These are phyloP conservation scores for Pythium chondricola DNA, from an alignment of 352 stramenopile species.

Conservation along the genomic window DNA sequence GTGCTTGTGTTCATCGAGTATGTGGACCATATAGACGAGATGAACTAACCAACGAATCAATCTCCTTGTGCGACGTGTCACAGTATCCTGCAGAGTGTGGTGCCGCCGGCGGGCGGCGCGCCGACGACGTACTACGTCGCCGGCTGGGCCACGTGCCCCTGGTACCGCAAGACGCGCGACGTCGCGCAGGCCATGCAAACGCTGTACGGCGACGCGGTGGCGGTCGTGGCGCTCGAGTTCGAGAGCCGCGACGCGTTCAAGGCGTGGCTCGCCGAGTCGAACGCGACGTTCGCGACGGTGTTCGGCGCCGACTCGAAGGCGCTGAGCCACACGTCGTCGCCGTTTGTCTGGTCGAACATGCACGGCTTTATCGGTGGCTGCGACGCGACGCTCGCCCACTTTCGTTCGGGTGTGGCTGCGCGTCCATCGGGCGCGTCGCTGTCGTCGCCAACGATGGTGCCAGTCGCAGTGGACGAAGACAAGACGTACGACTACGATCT, in stretches of 20 bases:
- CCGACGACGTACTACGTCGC: constrained; percentile 56
- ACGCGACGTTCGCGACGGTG: constrained; percentile 25
- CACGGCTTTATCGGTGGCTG: constrained; percentile 60
- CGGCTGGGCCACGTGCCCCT: constrained; percentile 61
- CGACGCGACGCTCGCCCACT: constrained; percentile 54
- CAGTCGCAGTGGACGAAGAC: constrained; percentile 17
- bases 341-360: constrained; percentile 66
- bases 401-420: constrained; percentile 39
- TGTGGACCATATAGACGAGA: too few relatives aligned
- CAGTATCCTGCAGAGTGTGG: constrained; percentile 41
- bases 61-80: background rate
- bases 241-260: constrained; percentile 53
- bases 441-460: constrained; percentile 12
- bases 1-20: constrained; percentile 13
- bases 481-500: constrained; percentile 74
- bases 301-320: constrained; percentile 39
- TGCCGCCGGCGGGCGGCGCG: constrained; percentile 11
- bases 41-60: background rate
- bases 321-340: constrained; percentile 53
- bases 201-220: constrained; percentile 51
- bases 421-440: constrained; percentile 2
- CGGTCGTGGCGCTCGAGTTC: constrained; percentile 40
- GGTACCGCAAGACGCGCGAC: constrained; percentile 50
- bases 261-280: constrained; percentile 36
- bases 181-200: constrained; percentile 57